These are phyloP conservation scores for Pleomassaria siparia DNA, from an alignment of 2,329 filamentous ascomycete species.

Conservation along the genomic window DNA sequence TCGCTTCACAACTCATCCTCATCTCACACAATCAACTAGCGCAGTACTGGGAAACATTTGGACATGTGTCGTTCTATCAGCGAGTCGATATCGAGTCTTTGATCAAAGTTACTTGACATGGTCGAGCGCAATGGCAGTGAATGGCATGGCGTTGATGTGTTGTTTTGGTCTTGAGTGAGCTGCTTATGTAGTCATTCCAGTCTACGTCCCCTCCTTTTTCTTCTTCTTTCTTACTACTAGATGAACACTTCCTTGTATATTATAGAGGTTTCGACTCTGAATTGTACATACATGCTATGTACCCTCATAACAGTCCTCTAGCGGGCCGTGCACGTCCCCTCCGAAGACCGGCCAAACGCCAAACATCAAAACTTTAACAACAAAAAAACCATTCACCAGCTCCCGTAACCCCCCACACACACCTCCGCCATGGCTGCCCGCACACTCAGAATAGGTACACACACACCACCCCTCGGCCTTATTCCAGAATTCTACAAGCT, in stretches of 20 bases:
- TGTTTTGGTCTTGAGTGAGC: background rate
- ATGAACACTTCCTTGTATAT: too few species aligned
- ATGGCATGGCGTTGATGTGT: background rate
- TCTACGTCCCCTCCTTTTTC: too few species aligned
- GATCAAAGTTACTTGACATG: background rate
- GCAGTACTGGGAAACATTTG: constrained; percentile 72
- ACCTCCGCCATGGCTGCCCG: constrained; percentile 14
- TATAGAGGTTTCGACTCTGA: background rate
- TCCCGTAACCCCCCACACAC: too few species aligned
- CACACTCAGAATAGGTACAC: constrained; percentile 16
- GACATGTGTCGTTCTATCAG: constrained; percentile 52
- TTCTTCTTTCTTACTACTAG: too few species aligned
- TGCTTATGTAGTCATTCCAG: background rate
- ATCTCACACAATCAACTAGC: constrained; percentile 76
- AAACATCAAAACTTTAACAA: constrained; percentile 14
- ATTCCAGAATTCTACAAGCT: background rate
- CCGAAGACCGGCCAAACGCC: constrained; percentile 11
- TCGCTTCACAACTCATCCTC: constrained; percentile 74
- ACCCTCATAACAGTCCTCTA: constrained; percentile 1
- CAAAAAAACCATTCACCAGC: too few species aligned
- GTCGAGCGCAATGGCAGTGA: too few species aligned
- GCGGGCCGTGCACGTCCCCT: constrained; percentile 1
- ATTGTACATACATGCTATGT: constrained; percentile 1
- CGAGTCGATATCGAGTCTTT: constrained; percentile 49
- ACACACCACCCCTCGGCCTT: background rate